These are phyloP conservation scores for Aspergillus ochraceus DNA, from an alignment of 2,329 filamentous ascomycete species.

Conservation along the genomic window DNA sequence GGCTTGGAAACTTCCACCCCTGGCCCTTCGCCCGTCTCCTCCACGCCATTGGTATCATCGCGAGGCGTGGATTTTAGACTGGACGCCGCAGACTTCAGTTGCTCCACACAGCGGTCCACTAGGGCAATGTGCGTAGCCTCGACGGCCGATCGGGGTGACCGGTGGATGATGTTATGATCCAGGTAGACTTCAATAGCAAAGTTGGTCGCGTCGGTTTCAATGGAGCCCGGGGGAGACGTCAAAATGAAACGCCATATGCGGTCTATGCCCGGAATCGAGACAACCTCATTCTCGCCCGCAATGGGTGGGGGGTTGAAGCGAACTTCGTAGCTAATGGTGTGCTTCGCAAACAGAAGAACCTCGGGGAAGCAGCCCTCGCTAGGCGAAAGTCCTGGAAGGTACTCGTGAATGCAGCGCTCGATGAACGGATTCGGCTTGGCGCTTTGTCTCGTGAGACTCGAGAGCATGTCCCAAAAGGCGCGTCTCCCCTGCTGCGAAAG, in stretches of 20 bases:
- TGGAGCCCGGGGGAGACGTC: slow-evolving; percentile 62
- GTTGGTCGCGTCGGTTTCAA: slow-evolving; percentile 68
- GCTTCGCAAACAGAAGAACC: slow-evolving; percentile 45
- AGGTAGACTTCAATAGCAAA: slow-evolving; percentile 76
- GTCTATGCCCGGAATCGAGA: slow-evolving; percentile 57
- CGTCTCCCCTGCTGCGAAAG: slow-evolving; percentile 62
- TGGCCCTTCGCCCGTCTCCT: slow-evolving; percentile 54
- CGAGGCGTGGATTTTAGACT: slow-evolving; percentile 53
- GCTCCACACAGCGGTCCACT: slow-evolving; percentile 70
- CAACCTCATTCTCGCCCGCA: slow-evolving; percentile 38
- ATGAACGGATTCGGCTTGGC: slow-evolving; percentile 40
- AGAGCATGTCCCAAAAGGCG: slow-evolving; percentile 70
- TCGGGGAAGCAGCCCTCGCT: slow-evolving; percentile 36
- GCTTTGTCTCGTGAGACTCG: slow-evolving; percentile 29
- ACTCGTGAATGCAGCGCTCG: slow-evolving; percentile 45
- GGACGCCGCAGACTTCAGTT: slow-evolving; percentile 65
- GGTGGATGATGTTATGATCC: slow-evolving; percentile 46
- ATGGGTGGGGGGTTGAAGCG: slow-evolving; percentile 56
- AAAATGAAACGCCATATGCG: slow-evolving; percentile 83
- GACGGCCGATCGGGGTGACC: slow-evolving; percentile 46
- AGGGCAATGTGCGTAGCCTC: slow-evolving; percentile 67
- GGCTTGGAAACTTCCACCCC: slow-evolving; percentile 50
- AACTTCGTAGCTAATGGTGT: slow-evolving; percentile 51
- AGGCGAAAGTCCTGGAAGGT: slow-evolving; percentile 41
- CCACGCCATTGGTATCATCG: slow-evolving; percentile 45